Evolutionary conservation across 495 filamentous ascomycete genomes (phyloP).

Genomic region (Aspergillus conjunctus): DNA sequence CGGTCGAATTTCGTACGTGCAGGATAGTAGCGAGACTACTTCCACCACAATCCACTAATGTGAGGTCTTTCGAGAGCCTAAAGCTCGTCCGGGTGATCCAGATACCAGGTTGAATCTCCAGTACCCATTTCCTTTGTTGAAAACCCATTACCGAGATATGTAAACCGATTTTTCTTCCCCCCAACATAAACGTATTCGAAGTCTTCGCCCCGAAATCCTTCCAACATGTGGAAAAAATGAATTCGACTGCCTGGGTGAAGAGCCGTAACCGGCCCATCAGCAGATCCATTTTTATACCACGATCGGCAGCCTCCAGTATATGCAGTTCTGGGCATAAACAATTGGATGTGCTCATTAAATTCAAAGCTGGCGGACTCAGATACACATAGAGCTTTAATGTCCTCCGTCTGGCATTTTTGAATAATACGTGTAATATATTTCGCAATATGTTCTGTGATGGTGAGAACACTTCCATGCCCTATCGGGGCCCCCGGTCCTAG

Average conservation of each 20-base stretch:
- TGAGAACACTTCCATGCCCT: conserved; percentile 38
- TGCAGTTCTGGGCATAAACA: conserved; percentile 40
- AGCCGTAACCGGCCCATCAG: conserved; percentile 21
- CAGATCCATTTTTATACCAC: conserved; percentile 37
- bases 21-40: too few relatives aligned
- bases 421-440: conserved; percentile 44
- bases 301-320: conserved; percentile 45
- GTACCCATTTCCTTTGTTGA: conserved; percentile 23
- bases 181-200: conserved; percentile 36
- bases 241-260: conserved; percentile 38
- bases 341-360: conserved; percentile 38
- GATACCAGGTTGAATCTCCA: conserved; percentile 26
- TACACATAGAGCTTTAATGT: conserved; percentile 23
- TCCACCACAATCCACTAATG: too few relatives aligned
- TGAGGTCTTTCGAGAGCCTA: too few relatives aligned
- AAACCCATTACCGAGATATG: conserved; percentile 31
- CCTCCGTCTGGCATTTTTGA: conserved; percentile 34
- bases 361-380: conserved; percentile 35
- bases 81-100: conserved; percentile 8
- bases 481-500: conserved; percentile 39
- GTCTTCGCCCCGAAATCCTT: conserved; percentile 51
- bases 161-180: conserved; percentile 28
- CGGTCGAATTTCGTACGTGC: too few relatives aligned
- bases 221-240: conserved; percentile 55
- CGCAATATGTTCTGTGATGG: conserved; percentile 38